These are phyloP conservation scores for Pseudocercospora cruenta DNA, from an alignment of 2,329 filamentous ascomycete species.

Conservation along the genomic window DNA sequence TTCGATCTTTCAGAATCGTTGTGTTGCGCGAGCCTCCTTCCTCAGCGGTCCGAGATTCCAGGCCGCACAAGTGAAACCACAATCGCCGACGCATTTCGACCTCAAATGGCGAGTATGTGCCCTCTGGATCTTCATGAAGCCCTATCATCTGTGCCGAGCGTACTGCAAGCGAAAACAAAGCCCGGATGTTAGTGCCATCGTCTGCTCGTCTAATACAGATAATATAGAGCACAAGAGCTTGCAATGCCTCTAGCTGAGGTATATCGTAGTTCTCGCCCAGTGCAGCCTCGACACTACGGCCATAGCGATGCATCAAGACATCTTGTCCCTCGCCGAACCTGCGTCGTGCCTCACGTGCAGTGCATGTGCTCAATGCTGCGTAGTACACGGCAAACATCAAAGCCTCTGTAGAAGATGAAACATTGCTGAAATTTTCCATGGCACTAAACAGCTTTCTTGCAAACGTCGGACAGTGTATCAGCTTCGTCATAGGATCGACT, in stretches of 20 bases:
- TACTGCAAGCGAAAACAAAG: constrained; percentile 28
- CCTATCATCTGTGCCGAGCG: constrained; percentile 28
- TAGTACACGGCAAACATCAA: constrained; percentile 34
- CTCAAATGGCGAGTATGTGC: constrained; percentile 25
- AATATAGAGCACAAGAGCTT: constrained; percentile 31
- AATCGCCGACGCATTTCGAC: constrained; percentile 29
- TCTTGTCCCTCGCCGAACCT: constrained; percentile 31
- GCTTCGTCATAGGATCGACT: constrained; percentile 35
- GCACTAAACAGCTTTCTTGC: constrained; percentile 23
- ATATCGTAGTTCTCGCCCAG: constrained; percentile 24
- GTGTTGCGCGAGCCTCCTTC: constrained; percentile 26
- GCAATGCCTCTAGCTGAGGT: constrained; percentile 27
- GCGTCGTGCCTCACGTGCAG: constrained; percentile 27
- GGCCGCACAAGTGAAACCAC: constrained; percentile 32
- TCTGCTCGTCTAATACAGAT: constrained; percentile 26
- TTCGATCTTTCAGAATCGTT: constrained; percentile 29
- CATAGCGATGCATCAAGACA: constrained; percentile 25
- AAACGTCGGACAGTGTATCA: constrained; percentile 35
- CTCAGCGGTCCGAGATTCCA: constrained; percentile 34
- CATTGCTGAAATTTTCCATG: constrained; percentile 22
- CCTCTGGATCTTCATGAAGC: constrained; percentile 25
- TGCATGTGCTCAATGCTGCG: constrained; percentile 32
- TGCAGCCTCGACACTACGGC: constrained; percentile 21
- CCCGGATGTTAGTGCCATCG: constrained; percentile 19
- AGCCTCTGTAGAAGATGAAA: constrained; percentile 23